Conservation (phyloP, 495 filamentous ascomycete genomes). For the Penicillium atrosanguineum region DNA sequence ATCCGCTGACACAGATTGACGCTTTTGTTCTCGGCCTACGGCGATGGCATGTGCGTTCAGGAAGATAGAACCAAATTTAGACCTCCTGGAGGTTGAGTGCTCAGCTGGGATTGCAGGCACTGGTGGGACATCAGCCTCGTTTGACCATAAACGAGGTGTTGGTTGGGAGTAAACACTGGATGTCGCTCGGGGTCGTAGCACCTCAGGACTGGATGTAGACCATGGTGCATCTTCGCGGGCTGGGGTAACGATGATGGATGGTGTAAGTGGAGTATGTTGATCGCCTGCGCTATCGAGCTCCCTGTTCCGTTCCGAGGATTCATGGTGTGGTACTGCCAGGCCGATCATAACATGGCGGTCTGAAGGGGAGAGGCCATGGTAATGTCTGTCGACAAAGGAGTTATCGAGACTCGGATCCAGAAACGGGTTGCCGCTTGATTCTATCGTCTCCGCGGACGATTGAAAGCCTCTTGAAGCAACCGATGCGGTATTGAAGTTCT, state of each 20-base stretch:
- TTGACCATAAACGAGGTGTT: constrained; percentile 33
- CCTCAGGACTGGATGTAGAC: constrained; percentile 32
- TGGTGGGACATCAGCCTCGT: constrained; percentile 47
- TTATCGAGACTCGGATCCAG: constrained; percentile 11
- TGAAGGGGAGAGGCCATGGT: constrained; percentile 68
- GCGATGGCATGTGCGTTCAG: constrained; percentile 27
- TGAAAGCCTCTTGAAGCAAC: constrained; percentile 2
- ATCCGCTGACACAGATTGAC: constrained; percentile 40
- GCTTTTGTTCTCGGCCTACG: constrained; percentile 30
- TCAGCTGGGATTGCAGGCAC: constrained; percentile 60
- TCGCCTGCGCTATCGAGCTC: constrained; percentile 30
- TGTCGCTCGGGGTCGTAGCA: constrained; percentile 38
- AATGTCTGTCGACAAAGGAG: constrained; percentile 22
- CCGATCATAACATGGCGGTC: constrained; percentile 79
- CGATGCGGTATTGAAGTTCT: background rate
- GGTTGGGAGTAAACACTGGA: constrained; percentile 72
- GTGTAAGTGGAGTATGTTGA: constrained; percentile 44
- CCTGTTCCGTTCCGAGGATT: constrained; percentile 41
- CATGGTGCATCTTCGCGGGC: constrained; percentile 61
- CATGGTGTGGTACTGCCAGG: constrained; percentile 63
- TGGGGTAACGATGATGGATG: constrained; percentile 66
- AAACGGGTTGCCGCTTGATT: constrained; percentile 15
- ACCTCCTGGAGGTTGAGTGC: constrained; percentile 26
- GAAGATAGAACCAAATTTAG: constrained; percentile 27
- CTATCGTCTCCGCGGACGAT: constrained; percentile 15